A percentile compares a stretch with the other conserved stretches of the same genome.
Conservation (phyloP, 768 basidiomycete species). For the Tulasnella sp. region DNA sequence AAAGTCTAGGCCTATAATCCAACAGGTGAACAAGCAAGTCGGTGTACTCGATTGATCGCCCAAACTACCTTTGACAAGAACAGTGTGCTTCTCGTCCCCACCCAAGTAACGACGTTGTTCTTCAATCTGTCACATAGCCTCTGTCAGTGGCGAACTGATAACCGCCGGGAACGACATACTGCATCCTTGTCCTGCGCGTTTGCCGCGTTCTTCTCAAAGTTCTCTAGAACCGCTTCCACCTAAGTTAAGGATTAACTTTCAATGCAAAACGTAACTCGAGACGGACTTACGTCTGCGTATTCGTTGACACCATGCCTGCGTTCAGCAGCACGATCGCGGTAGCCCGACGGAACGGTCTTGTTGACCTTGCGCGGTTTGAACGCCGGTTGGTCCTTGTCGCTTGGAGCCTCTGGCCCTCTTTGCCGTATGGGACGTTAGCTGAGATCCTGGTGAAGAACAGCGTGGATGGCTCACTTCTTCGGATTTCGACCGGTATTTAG, state of each 20-base stretch:
- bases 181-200: conserved; percentile 44
- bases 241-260: conserved; percentile 23
- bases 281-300: conserved; percentile 47
- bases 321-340: conserved; percentile 68
- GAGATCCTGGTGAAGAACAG: background rate
- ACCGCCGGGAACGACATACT: conserved; percentile 31
- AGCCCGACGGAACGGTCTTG: conserved; percentile 39
- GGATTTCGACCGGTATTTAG: background rate
- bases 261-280: background rate
- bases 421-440: background rate
- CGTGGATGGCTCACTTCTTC: background rate
- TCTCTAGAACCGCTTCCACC: conserved; percentile 71
- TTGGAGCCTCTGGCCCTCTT: background rate
- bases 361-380: conserved; percentile 79
- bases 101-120: conserved; percentile 63
- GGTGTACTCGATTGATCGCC: too few species aligned
- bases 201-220: conserved; percentile 59
- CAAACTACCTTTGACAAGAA: conserved; percentile 53
- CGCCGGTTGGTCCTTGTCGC: conserved; percentile 34
- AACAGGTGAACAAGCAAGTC: background rate
- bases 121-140: conserved; percentile 41
- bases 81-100: conserved; percentile 72
- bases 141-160: background rate
- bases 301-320: conserved; percentile 58
- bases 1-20: conserved; percentile 56